Evolutionary conservation across 2,329 filamentous ascomycete genomes (phyloP).

Genomic region (Tolypocladium pustulatum): DNA sequence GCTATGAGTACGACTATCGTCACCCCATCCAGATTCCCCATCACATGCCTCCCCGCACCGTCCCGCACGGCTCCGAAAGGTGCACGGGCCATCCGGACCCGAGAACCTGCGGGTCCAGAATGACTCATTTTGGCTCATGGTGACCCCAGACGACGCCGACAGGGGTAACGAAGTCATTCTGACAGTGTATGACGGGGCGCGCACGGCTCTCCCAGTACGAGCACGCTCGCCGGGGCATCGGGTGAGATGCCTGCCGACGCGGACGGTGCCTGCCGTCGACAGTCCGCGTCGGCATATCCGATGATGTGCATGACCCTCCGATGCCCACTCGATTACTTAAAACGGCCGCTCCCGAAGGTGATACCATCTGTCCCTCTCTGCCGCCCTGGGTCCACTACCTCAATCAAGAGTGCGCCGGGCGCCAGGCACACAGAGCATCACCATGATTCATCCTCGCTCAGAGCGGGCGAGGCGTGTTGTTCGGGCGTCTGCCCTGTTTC

Average conservation of each 20-base stretch:
- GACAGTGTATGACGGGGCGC: neutral
- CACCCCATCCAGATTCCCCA: no score
- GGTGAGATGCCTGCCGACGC: no score
- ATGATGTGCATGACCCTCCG: no score
- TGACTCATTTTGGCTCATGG: slow-evolving; percentile 24
- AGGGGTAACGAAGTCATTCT: neutral
- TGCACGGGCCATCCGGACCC: neutral
- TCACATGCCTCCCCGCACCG: no score
- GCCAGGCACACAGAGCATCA: slow-evolving; percentile 1
- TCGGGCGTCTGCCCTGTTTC: neutral
- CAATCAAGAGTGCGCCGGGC: no score
- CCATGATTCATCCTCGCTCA: slow-evolving; percentile 15
- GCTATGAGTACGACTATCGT: no score
- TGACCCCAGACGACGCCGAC: neutral
- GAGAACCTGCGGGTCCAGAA: slow-evolving; percentile 7
- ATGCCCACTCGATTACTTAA: neutral
- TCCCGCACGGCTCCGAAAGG: neutral
- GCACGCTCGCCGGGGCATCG: no score
- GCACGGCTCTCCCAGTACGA: neutral
- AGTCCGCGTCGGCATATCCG: no score
- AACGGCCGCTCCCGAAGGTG: neutral
- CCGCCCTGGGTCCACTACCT: no score
- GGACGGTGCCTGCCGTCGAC: no score
- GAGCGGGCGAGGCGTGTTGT: neutral
- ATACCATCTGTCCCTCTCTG: neutral